Evolutionary conservation across 345 rosid genomes (phyloP).

Genomic region (Mangifera indica): DNA sequence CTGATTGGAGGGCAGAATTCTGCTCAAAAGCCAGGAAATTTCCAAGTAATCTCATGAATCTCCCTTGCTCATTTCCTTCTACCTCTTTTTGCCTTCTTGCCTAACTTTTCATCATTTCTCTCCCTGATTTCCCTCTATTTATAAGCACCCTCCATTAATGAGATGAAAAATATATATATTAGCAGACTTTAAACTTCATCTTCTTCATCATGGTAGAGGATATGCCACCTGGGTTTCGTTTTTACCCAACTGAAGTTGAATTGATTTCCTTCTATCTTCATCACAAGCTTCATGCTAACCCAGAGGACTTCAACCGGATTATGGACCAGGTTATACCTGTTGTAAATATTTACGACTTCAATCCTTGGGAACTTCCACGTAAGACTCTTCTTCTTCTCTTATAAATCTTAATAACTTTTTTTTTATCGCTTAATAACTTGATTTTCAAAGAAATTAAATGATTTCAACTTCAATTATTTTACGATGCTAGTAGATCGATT

Average conservation of each 20-base stretch:
- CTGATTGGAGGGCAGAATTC: too few relatives aligned
- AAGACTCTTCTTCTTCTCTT: background rate
- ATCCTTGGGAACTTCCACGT: slow-evolving; percentile 55
- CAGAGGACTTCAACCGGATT: slow-evolving; percentile 29
- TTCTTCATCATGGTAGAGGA: slow-evolving; percentile 24
- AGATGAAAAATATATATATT: too few relatives aligned
- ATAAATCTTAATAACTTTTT: background rate
- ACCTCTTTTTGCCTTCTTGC: background rate
- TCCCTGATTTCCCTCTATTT: background rate
- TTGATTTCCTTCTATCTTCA: slow-evolving; percentile 44
- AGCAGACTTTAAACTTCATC: too few relatives aligned
- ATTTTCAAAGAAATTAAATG: background rate
- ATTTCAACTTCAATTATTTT: background rate
- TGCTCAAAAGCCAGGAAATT: background rate
- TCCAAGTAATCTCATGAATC: background rate
- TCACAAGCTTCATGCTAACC: slow-evolving; percentile 36
- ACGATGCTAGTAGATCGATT: too few relatives aligned
- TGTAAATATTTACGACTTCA: slow-evolving; percentile 40
- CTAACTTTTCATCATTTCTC: background rate
- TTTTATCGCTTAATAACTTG: background rate
- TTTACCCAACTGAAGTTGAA: slow-evolving; percentile 64
- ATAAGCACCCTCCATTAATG: too few relatives aligned
- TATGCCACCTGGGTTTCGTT: slow-evolving; percentile 53
- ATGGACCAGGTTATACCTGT: slow-evolving; percentile 54
- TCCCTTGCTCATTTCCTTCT: too few relatives aligned